Conservation (phyloP, 768 basidiomycete genomes). For the Paxillus involutus region DNA sequence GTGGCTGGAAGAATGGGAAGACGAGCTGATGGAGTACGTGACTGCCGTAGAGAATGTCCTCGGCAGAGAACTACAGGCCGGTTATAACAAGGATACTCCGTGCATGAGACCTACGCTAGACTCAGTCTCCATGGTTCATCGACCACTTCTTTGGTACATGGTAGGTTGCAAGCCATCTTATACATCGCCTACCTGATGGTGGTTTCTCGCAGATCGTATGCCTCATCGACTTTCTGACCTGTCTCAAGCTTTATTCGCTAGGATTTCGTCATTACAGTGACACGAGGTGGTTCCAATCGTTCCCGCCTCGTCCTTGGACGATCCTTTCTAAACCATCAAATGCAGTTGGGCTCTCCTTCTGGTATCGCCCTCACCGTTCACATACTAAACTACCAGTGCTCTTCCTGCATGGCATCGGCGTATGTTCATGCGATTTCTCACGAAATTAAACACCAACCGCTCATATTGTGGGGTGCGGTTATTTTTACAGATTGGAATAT, state of each 20-base stretch:
- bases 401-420: conserved; percentile 73
- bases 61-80: conserved; percentile 41
- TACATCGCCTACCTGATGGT: background rate
- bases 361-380: conserved; percentile 52
- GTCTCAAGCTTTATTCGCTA: conserved; percentile 34
- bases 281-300: conserved; percentile 36
- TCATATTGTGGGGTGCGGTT: background rate
- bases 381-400: conserved; percentile 49
- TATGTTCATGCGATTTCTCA: conserved; percentile 20
- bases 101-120: conserved; percentile 58
- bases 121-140: conserved; percentile 51
- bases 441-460: background rate
- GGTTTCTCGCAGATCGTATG: conserved; percentile 46
- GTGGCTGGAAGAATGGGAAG: conserved; percentile 39
- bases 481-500: conserved; percentile 54
- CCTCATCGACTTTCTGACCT: conserved; percentile 46
- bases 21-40: conserved; percentile 53
- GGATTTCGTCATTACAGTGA: conserved; percentile 58
- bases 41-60: conserved; percentile 38
- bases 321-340: conserved; percentile 43
- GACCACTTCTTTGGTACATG: conserved; percentile 66
- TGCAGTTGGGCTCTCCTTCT: conserved; percentile 39
- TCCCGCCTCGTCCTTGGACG: conserved; percentile 53
- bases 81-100: conserved; percentile 36
- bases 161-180: conserved; percentile 34